Conservation (phyloP, 305 asterid species). For the Ilex paraguariensis region DNA sequence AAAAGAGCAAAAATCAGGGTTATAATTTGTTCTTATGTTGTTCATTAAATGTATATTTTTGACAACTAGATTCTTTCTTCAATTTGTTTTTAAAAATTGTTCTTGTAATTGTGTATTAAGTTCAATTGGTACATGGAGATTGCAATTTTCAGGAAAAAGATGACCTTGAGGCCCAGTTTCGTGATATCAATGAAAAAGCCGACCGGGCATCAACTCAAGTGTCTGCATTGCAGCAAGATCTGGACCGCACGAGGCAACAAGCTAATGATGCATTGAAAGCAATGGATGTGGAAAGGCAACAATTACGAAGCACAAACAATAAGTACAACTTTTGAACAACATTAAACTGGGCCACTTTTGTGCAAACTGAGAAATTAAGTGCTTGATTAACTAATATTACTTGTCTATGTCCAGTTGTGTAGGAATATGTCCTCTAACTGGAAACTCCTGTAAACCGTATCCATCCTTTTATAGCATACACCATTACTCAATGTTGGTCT, state of each 20-base stretch:
- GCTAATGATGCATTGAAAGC: conserved; percentile 95
- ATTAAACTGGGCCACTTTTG: background rate
- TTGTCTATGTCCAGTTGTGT: too few relatives aligned
- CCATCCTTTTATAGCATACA: too few relatives aligned
- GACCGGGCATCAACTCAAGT: conserved; percentile 75
- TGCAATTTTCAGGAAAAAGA: conserved; percentile 79
- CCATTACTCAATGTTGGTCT: too few relatives aligned
- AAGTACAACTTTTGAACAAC: conserved; percentile 47
- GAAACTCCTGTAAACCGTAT: too few relatives aligned
- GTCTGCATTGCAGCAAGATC: conserved; percentile 73
- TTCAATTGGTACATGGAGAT: conserved; percentile 21
- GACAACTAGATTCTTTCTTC: too few relatives aligned
- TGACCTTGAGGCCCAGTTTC: conserved; percentile 81
- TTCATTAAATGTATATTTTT: too few relatives aligned
- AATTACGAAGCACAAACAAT: conserved; percentile 83
- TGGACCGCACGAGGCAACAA: conserved; percentile 86
- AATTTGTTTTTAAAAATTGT: too few relatives aligned
- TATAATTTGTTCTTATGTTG: too few relatives aligned
- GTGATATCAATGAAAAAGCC: conserved; percentile 77
- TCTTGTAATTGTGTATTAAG: conserved; percentile 10
- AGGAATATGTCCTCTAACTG: too few relatives aligned
- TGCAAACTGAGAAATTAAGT: too few relatives aligned
- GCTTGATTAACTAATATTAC: too few relatives aligned
- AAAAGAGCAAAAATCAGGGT: too few relatives aligned
- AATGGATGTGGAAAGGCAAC: conserved; percentile 91